A percentile compares a stretch with the other conserved stretches of the same genome.
Evolutionary conservation across 306 rosid species (phyloP).

Genomic region (Quercus variabilis): DNA sequence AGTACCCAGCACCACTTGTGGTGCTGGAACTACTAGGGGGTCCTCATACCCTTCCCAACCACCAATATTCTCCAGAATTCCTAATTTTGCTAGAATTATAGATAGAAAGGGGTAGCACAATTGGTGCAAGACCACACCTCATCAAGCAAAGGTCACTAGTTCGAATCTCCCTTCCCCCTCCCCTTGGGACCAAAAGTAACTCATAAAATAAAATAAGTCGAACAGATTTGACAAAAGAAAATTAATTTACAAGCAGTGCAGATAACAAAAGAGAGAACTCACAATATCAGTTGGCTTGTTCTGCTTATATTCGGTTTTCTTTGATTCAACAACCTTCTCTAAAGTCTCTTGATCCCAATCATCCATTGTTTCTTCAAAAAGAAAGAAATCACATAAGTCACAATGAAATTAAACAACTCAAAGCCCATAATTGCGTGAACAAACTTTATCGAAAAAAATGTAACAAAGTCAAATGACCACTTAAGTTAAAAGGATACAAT

Average conservation of each 20-base stretch:
- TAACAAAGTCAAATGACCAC: background rate
- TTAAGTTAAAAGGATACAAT: slow-evolving; percentile 3
- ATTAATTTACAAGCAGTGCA: background rate
- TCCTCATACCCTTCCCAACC: background rate
- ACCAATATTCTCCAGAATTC: background rate
- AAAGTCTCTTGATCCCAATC: slow-evolving; percentile 97
- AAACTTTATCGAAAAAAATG: background rate
- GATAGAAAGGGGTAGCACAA: background rate
- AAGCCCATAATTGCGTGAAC: background rate
- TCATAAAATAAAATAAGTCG: background rate
- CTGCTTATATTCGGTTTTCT: slow-evolving; percentile 73
- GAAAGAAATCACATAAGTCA: background rate
- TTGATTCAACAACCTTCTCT: slow-evolving; percentile 93
- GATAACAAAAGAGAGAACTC: slow-evolving; percentile 17
- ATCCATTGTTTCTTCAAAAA: slow-evolving; percentile 73
- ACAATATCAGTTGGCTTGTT: slow-evolving; percentile 97
- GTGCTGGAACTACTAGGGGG: no score
- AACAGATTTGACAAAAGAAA: background rate
- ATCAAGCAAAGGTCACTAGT: no score
- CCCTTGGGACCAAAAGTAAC: no score
- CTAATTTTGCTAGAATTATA: background rate
- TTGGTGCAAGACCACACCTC: no score
- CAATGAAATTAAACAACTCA: background rate
- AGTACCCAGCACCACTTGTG: no score
- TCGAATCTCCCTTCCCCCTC: no score